Evolutionary conservation across 371 early-diverging fungal species (phyloP).

Genomic region (Dinochytrium kinnereticum): DNA sequence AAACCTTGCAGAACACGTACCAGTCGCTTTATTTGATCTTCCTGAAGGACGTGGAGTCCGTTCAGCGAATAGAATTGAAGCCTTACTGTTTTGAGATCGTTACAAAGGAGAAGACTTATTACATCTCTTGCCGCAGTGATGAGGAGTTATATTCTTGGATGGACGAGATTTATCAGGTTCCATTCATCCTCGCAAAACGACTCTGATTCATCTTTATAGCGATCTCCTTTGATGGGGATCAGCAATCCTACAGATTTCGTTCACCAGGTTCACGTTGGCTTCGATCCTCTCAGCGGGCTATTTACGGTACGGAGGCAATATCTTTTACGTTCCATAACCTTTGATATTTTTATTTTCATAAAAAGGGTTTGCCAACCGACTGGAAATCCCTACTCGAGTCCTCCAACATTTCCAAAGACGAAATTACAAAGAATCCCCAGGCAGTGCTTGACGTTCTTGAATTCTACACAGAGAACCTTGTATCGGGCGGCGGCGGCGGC

Average conservation of each 20-base stretch:
- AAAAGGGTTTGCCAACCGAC: slow-evolving; percentile 88
- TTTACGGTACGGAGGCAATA: slow-evolving; percentile 87
- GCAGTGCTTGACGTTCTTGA: slow-evolving; percentile 95
- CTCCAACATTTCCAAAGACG: slow-evolving; percentile 93
- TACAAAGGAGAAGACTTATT: slow-evolving; percentile 86
- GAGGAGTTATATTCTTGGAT: slow-evolving; percentile 96
- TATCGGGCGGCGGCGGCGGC: slow-evolving; percentile 8
- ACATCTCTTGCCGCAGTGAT: slow-evolving; percentile 87
- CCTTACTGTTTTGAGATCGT: slow-evolving; percentile 89
- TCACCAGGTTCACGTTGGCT: slow-evolving; percentile 96
- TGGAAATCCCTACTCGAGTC: slow-evolving; percentile 90
- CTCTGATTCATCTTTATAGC: slow-evolving; percentile 48
- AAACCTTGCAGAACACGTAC: slow-evolving; percentile 65
- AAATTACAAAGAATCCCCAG: slow-evolving; percentile 95
- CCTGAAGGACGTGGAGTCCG: slow-evolving; percentile 83
- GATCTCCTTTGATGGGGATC: slow-evolving; percentile 84
- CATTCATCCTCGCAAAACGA: too few relatives aligned
- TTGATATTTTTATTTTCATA: neutral
- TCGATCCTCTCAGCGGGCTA: slow-evolving; percentile 89
- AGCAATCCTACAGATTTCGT: slow-evolving; percentile 94
- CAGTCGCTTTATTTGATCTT: slow-evolving; percentile 76
- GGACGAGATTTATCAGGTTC: slow-evolving; percentile 88
- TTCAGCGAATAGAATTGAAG: slow-evolving; percentile 83
- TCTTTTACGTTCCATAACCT: neutral
- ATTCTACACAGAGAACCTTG: slow-evolving; percentile 85